Evolutionary conservation across 805 yeast species (phyloP).

Genomic region (Monosporozyma solicola): DNA sequence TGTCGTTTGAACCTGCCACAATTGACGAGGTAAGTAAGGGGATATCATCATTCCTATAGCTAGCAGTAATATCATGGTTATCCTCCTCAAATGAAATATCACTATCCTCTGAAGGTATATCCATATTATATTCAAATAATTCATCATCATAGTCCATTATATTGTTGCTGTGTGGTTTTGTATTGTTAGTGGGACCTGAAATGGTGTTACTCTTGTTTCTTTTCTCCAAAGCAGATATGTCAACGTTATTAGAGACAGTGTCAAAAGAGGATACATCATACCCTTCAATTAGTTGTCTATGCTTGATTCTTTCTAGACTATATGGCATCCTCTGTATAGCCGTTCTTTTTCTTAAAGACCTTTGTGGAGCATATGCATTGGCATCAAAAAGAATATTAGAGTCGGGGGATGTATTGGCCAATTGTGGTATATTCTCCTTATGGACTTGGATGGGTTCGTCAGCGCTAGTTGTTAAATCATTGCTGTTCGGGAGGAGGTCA

Average conservation of each 20-base stretch:
- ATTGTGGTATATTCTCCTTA: neutral
- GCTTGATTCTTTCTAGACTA: constrained; percentile 27
- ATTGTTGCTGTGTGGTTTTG: neutral
- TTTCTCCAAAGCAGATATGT: constrained; percentile 8
- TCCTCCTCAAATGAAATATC: neutral
- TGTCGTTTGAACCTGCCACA: neutral
- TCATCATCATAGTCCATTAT: neutral
- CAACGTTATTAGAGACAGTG: constrained; percentile 13
- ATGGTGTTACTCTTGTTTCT: neutral
- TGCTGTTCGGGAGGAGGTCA: neutral
- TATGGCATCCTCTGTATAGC: constrained; percentile 31
- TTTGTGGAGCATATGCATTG: neutral
- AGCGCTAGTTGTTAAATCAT: neutral
- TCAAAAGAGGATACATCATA: constrained; percentile 23
- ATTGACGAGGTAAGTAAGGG: neutral
- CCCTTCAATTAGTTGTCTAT: constrained; percentile 25
- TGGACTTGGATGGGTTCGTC: neutral
- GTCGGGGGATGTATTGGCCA: neutral
- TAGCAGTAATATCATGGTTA: neutral
- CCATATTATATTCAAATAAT: neutral
- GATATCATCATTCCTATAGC: neutral
- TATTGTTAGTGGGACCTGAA: neutral
- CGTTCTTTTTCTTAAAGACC: constrained; percentile 24
- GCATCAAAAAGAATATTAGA: neutral
- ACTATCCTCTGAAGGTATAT: neutral